phyloP scores from a whole-genome alignment of 345 rosid species.

The Brassica juncea region DNA sequence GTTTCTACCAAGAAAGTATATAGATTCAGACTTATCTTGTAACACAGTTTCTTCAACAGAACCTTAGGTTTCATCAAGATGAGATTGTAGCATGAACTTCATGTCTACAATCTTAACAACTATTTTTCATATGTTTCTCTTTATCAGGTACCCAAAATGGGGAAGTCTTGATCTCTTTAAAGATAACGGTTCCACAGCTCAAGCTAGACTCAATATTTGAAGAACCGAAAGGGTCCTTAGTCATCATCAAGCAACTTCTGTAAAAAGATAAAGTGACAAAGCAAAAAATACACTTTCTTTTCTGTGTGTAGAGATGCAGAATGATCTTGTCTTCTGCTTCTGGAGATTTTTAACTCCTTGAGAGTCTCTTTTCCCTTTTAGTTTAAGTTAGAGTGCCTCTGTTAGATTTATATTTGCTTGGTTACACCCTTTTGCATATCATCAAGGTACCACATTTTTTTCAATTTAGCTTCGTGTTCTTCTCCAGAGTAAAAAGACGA shows the following conservation, averaged over 20 bases:
- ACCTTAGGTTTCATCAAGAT: neutral
- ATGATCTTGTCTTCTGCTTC: slow-evolving; percentile 27
- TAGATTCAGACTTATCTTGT: neutral
- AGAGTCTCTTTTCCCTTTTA: slow-evolving; percentile 2
- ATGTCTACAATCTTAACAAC: neutral
- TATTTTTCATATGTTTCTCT: neutral
- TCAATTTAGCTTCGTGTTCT: too few species aligned
- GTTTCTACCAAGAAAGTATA: too few species aligned
- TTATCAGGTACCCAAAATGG: slow-evolving; percentile 26
- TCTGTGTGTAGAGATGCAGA: slow-evolving; percentile 34
- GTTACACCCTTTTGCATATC: neutral
- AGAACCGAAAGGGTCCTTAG: slow-evolving; percentile 27
- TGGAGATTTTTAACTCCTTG: slow-evolving; percentile 11
- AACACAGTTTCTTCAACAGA: neutral
- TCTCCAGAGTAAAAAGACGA: too few species aligned
- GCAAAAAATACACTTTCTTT: neutral
- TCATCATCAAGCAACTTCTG: slow-evolving; percentile 26
- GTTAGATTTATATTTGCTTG: slow-evolving; percentile 8
- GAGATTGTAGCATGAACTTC: neutral
- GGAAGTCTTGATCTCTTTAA: neutral
- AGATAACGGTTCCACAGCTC: slow-evolving; percentile 9
- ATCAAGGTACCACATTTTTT: neutral
- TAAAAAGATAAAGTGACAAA: slow-evolving; percentile 17
- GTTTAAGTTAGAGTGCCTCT: slow-evolving; percentile 15
- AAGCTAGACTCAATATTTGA: slow-evolving; percentile 14